Evolutionary conservation across 202 grass and related monocot species (phyloP).

Genomic region (Brachypodium distachyon): DNA sequence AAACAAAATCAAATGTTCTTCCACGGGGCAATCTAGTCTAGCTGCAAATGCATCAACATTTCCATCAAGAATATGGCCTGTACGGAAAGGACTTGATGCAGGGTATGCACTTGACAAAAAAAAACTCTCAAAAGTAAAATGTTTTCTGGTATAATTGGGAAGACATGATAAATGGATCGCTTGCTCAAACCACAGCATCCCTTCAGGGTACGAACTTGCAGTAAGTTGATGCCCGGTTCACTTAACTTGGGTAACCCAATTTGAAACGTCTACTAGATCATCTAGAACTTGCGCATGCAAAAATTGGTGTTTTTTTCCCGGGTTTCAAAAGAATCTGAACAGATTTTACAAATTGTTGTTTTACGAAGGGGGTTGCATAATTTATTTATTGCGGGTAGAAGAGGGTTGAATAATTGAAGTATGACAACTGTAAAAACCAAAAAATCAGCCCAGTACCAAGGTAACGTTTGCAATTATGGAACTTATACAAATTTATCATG

Average conservation of each 20-base stretch:
- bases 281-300: neutral
- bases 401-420: conserved; percentile 63
- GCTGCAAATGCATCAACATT: conserved; percentile 44
- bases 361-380: conserved; percentile 47
- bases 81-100: conserved; percentile 49
- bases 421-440: conserved; percentile 45
- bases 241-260: neutral
- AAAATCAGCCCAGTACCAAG: conserved; percentile 28
- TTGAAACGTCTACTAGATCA: neutral
- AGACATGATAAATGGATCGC: neutral
- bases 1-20: neutral
- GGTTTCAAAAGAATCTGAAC: neutral
- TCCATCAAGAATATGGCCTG: conserved; percentile 47
- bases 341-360: neutral
- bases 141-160: conserved; percentile 18
- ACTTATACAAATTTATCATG: neutral
- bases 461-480: neutral
- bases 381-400: too few species aligned
- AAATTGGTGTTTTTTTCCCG: neutral
- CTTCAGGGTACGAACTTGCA: neutral
- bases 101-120: conserved; percentile 16
- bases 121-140: neutral
- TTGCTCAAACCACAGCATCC: neutral
- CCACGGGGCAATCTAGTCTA: conserved; percentile 42
- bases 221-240: neutral